Evolutionary conservation across 805 yeast species (phyloP).

Genomic region (Candida saitoana): DNA sequence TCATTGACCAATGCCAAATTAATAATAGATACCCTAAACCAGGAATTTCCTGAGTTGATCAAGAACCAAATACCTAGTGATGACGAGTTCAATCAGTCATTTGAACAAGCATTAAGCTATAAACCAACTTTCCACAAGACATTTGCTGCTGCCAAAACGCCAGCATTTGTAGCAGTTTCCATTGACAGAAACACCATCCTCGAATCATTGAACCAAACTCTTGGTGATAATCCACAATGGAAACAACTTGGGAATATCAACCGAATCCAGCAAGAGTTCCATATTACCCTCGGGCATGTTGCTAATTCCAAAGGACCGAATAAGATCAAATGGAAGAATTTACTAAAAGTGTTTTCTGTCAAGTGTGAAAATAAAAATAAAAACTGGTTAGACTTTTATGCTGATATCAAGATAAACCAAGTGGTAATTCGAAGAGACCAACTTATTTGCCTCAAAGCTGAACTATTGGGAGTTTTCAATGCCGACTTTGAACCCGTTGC

Average conservation of each 20-base stretch:
- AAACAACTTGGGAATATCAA: slow-evolving; percentile 19
- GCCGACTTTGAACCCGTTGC: slow-evolving; percentile 4
- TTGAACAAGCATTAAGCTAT: slow-evolving; percentile 49
- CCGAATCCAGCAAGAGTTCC: slow-evolving; percentile 54
- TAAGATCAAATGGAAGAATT: slow-evolving; percentile 19
- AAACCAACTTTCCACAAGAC: slow-evolving; percentile 48
- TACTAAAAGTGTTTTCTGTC: slow-evolving; percentile 10
- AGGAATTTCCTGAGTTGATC: slow-evolving; percentile 41
- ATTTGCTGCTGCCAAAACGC: slow-evolving; percentile 11
- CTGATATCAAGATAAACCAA: slow-evolving; percentile 38
- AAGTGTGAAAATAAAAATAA: slow-evolving; percentile 9
- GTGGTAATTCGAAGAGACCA: slow-evolving; percentile 46
- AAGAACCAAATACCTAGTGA: slow-evolving; percentile 38
- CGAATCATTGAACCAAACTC: slow-evolving; percentile 3
- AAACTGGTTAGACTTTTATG: slow-evolving; percentile 16
- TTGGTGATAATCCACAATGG: slow-evolving; percentile 16
- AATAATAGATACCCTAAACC: slow-evolving; percentile 34
- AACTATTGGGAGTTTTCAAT: slow-evolving; percentile 5
- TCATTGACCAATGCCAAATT: slow-evolving; percentile 47
- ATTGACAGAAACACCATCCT: slow-evolving; percentile 14
- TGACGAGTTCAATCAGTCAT: slow-evolving; percentile 42
- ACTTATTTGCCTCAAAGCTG: slow-evolving; percentile 53
- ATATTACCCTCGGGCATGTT: slow-evolving; percentile 62
- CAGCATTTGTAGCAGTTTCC: slow-evolving; percentile 9
- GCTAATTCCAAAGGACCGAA: slow-evolving; percentile 10